Evolutionary conservation across 176 grass and related monocot genomes (phyloP).

Genomic region (Tillandsia leiboldiana): DNA sequence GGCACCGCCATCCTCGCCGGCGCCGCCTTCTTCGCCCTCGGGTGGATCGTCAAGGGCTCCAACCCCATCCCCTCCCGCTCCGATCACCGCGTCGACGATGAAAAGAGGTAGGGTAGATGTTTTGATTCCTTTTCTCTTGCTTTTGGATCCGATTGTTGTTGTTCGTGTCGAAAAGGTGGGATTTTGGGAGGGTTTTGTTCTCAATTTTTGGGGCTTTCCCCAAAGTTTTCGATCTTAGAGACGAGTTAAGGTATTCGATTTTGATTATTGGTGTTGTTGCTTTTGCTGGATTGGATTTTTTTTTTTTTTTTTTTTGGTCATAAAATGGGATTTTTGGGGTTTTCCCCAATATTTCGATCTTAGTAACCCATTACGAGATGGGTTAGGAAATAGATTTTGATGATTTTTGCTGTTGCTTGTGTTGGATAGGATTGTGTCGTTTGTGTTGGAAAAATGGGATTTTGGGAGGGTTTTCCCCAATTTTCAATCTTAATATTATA

Average conservation of each 20-base stretch:
- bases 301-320: too few relatives aligned
- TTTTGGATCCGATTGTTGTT: background rate
- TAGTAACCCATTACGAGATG: too few relatives aligned
- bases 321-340: too few relatives aligned
- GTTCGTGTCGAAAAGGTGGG: background rate
- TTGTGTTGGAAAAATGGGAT: too few relatives aligned
- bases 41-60: constrained; percentile 44
- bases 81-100: background rate
- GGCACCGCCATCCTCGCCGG: constrained; percentile 40
- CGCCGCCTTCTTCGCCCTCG: constrained; percentile 30
- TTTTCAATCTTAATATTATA: too few relatives aligned
- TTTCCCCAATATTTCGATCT: too few relatives aligned
- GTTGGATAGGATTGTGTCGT: too few relatives aligned
- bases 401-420: too few relatives aligned
- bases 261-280: background rate
- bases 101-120: background rate
- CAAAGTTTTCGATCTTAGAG: background rate
- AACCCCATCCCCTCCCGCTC: constrained; percentile 38
- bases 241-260: background rate
- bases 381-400: too few relatives aligned
- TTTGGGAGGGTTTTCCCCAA: too few relatives aligned
- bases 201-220: background rate
- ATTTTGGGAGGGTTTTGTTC: background rate
- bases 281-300: background rate
- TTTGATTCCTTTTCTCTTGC: too few relatives aligned